Percentiles rank a stretch among this genome's conserved stretches.
These are phyloP conservation scores for Metarhizium humberi DNA, from an alignment of 2,329 filamentous ascomycete species.

Conservation along the genomic window DNA sequence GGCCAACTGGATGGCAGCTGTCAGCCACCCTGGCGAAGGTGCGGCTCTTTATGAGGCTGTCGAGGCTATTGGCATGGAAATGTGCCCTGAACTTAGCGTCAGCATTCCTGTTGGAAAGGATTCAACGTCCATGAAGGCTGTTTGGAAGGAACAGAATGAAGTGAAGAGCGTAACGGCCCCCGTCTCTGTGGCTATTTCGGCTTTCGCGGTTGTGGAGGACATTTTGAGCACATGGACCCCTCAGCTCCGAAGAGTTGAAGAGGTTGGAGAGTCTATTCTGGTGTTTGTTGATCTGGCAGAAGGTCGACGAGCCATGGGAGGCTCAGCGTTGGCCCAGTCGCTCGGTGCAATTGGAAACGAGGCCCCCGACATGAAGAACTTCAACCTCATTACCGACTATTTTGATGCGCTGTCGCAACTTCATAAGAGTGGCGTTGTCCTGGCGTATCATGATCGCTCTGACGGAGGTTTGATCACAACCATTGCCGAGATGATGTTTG, in stretches of 20 bases:
- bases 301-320: conserved; percentile 74
- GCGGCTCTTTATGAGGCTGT: conserved; percentile 91
- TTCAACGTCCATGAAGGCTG: conserved; percentile 98
- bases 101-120: conserved; percentile 97
- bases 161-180: conserved; percentile 84
- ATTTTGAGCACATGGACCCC: conserved; percentile 90
- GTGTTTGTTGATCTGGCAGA: conserved; percentile 85
- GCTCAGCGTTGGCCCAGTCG: conserved; percentile 83
- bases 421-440: conserved; percentile 53
- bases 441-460: conserved; percentile 91
- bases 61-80: conserved; percentile 81
- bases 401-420: conserved; percentile 73
- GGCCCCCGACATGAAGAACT: conserved; percentile 76
- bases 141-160: conserved; percentile 69
- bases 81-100: conserved; percentile 84
- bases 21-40: conserved; percentile 84
- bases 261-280: conserved; percentile 80
- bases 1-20: conserved; percentile 99
- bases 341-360: conserved; percentile 80
- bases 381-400: conserved; percentile 75
- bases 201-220: conserved; percentile 77
- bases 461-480: conserved; percentile 90
- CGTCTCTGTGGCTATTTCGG: conserved; percentile 82
- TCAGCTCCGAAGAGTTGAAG: conserved; percentile 69
- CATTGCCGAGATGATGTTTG: conserved; percentile 95